These are phyloP conservation scores for Tylopilus sp. DNA, from an alignment of 768 basidiomycete species.

Conservation along the genomic window DNA sequence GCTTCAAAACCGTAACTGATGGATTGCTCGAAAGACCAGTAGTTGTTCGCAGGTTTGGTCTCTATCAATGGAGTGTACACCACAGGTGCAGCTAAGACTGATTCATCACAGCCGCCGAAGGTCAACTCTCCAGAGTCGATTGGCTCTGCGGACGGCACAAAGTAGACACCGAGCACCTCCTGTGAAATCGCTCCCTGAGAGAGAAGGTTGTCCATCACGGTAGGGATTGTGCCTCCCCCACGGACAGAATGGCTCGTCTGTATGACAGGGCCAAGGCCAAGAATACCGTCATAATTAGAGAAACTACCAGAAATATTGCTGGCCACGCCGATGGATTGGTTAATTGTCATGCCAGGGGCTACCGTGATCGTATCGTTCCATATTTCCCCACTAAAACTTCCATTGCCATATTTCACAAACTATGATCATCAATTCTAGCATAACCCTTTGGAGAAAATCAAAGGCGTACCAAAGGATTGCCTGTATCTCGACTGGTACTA, in stretches of 20 bases:
- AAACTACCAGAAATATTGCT: not conserved
- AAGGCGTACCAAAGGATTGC: not conserved
- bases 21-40: conserved; percentile 36
- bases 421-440: not conserved
- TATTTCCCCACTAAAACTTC: not conserved
- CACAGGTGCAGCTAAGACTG: conserved; percentile 8
- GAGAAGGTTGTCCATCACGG: conserved; percentile 34
- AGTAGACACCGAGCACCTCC: conserved; percentile 32
- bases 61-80: conserved; percentile 23
- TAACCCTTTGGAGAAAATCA: not conserved
- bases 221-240: conserved; percentile 15
- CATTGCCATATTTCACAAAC: not conserved
- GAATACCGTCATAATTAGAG: not conserved
- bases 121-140: conserved; percentile 22
- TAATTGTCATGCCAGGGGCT: not conserved
- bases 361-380: not conserved
- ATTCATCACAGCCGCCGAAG: conserved; percentile 23
- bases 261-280: not conserved
- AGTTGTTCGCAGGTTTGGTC: conserved; percentile 22
- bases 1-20: conserved; percentile 24
- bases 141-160: conserved; percentile 16
- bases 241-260: not conserved
- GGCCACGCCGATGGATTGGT: not conserved
- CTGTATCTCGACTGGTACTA: not conserved
- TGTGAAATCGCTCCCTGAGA: conserved; percentile 24